Evolutionary conservation across 768 basidiomycete species (phyloP).

Genomic region (Exidia glandulosa): DNA sequence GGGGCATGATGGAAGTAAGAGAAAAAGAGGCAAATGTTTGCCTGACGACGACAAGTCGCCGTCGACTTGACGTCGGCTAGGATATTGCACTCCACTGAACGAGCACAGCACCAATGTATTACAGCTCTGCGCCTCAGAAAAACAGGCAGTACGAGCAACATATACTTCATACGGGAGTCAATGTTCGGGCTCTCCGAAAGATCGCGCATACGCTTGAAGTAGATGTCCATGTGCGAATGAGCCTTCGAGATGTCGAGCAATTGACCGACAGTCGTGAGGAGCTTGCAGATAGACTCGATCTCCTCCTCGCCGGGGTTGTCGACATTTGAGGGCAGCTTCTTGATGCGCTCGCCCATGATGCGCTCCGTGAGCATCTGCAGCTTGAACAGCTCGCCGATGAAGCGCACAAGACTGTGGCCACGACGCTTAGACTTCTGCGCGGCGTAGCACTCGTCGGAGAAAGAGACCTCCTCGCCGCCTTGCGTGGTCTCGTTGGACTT

Average conservation of each 20-base stretch:
- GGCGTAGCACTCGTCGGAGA: slow-evolving; percentile 36
- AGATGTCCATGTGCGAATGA: slow-evolving; percentile 24
- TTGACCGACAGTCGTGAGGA: slow-evolving; percentile 32
- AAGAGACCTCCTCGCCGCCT: slow-evolving; percentile 14
- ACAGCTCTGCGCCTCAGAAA: too few relatives aligned
- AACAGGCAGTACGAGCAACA: too few relatives aligned
- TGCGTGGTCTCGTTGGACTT: slow-evolving; percentile 20
- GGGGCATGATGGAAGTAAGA: too few relatives aligned
- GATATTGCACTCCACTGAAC: too few relatives aligned
- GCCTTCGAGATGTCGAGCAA: slow-evolving; percentile 24
- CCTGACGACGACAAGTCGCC: too few relatives aligned
- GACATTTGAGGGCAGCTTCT: slow-evolving; percentile 29
- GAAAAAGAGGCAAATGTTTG: too few relatives aligned
- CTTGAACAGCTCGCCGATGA: slow-evolving; percentile 38
- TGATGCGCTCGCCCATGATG: slow-evolving; percentile 34
- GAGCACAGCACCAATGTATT: too few relatives aligned
- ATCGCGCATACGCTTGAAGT: slow-evolving; percentile 26
- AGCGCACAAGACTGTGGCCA: slow-evolving; percentile 33
- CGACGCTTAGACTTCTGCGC: slow-evolving; percentile 36
- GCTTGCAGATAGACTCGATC: slow-evolving; percentile 33
- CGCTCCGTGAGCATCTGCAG: slow-evolving; percentile 32
- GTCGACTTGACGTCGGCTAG: too few relatives aligned
- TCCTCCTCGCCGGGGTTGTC: slow-evolving; percentile 36
- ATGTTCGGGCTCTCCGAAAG: slow-evolving; percentile 18
- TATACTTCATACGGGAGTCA: too few relatives aligned